Evolutionary conservation across 2,329 filamentous ascomycete species (phyloP), one percentile per base, ranked within the genome.

Genomic region (Ramichloridium luteum): DNA sequence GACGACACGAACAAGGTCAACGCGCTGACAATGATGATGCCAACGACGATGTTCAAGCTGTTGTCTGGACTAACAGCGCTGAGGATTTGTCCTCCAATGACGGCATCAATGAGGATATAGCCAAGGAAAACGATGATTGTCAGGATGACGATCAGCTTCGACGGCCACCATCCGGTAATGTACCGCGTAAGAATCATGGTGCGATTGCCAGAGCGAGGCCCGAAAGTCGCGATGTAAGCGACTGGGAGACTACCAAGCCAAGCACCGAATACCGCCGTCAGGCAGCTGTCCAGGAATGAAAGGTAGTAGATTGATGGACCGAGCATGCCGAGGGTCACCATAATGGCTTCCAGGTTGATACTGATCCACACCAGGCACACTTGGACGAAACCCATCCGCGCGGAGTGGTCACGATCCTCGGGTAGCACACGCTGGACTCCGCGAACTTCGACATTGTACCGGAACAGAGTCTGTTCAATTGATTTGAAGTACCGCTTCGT

Each of bases 41-140:
- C 76, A 1, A 80, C 76, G 18, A 71, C 65, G 13, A 79, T 66
- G 2, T 70, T 72, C 55, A 80, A 64, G 38, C 58, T 64, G n/a
- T 62, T 66, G 37, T 67, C 64, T 1, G 60, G 54, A 9, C 70
- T 73, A 3, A 81, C 71, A 2, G 76, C 76, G 4, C 71, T 76
- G 2, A 82, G 57, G 15, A 80, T 78, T 47, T 80, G 76, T 0
- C 77, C 77, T 2, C 71, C 72, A 11, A 81, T 64, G 4, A 80
- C 73, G 18, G 68, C 72, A 49, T 76, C 70, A 37, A 80, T 71
- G 48, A 78, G 57, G 12, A 63, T 60, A 43, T 77, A 78, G 6
- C 73, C 73, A 27, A 46, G 39, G 25, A 77, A 60, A 13, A 75
- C 66, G 27, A 78, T 65, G 28, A 78, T 58, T 45, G 77, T 77